These are phyloP conservation scores for Eremothecium sinecaudum DNA, from an alignment of 1,139 yeast species.

Conservation along the genomic window DNA sequence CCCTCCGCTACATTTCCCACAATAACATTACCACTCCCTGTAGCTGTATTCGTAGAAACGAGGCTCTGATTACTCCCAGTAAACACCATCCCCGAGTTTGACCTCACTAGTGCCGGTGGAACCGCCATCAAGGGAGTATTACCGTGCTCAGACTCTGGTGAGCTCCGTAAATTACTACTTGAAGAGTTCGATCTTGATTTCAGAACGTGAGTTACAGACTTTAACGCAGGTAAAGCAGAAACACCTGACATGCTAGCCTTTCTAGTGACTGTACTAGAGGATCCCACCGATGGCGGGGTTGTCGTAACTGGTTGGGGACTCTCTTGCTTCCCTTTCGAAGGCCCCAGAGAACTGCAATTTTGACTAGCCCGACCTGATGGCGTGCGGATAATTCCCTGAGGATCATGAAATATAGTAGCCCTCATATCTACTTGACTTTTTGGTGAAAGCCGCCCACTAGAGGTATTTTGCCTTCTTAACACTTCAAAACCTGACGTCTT, in stretches of 20 bases:
- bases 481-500: too few species aligned
- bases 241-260: constrained; percentile 11
- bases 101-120: constrained; percentile 20
- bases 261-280: constrained; percentile 9
- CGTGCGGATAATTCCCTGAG: too few species aligned
- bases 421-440: too few species aligned
- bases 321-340: too few species aligned
- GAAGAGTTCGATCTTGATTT: constrained; percentile 10
- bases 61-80: constrained; percentile 6
- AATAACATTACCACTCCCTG: constrained; percentile 7
- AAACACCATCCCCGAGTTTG: constrained; percentile 7
- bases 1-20: constrained; percentile 7
- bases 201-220: constrained; percentile 5
- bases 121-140: constrained; percentile 17
- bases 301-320: too few species aligned
- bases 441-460: too few species aligned
- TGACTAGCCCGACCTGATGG: too few species aligned
- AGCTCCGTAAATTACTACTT: constrained; percentile 8
- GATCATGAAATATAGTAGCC: too few species aligned
- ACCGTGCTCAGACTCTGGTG: constrained; percentile 8
- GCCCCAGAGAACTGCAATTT: too few species aligned
- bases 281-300: constrained; percentile 7
- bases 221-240: constrained; percentile 1
- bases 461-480: too few species aligned
- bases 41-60: constrained; percentile 8